These are phyloP conservation scores for Trametes gibbosa DNA, from an alignment of 768 basidiomycete genomes.

Conservation along the genomic window DNA sequence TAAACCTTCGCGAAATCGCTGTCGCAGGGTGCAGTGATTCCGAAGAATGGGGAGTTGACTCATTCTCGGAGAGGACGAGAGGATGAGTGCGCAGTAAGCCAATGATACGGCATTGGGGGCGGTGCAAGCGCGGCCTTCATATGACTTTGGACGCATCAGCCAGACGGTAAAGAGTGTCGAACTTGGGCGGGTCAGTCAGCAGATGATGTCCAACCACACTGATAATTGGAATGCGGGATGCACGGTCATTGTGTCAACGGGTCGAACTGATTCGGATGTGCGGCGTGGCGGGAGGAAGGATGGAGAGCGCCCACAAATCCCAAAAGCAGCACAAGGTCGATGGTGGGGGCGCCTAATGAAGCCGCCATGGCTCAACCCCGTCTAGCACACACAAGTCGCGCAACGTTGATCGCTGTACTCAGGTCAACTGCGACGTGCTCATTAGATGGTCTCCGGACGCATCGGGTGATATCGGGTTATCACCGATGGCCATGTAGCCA, in stretches of 20 bases:
- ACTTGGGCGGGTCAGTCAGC: too few relatives aligned
- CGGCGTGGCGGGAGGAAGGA: too few relatives aligned
- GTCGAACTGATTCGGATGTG: too few relatives aligned
- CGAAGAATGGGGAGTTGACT: background rate
- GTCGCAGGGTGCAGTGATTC: background rate
- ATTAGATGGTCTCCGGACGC: background rate
- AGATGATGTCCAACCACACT: too few relatives aligned
- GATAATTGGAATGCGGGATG: too few relatives aligned
- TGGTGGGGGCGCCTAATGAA: background rate
- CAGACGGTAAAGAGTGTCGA: too few relatives aligned
- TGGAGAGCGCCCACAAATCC: too few relatives aligned
- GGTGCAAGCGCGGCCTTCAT: background rate
- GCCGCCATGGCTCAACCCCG: background rate
- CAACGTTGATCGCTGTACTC: background rate
- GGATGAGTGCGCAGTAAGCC: background rate
- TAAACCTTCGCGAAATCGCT: background rate
- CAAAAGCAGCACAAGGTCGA: too few relatives aligned
- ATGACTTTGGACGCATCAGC: too few relatives aligned
- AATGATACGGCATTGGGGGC: background rate
- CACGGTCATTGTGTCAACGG: too few relatives aligned
- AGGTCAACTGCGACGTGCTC: background rate
- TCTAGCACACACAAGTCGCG: background rate
- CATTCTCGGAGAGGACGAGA: background rate
- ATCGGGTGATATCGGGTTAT: background rate
- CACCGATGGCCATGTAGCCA: background rate